These are phyloP conservation scores for Brettanomyces sp. DNA, from an alignment of 805 yeast species.

Conservation along the genomic window DNA sequence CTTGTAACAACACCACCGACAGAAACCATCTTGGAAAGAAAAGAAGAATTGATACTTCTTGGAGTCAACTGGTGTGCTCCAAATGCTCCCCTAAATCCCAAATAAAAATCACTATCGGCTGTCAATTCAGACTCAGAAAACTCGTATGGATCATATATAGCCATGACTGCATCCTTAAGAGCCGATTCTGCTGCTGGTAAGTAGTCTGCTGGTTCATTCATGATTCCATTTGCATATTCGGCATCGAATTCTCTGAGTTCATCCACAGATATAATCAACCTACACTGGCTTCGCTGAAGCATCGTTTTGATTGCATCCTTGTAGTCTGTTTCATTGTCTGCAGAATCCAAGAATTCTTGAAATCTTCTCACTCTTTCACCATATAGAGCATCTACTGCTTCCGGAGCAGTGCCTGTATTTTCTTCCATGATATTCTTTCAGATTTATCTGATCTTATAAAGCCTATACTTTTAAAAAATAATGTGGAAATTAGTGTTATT, in stretches of 20 bases:
- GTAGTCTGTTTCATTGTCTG: constrained; percentile 48
- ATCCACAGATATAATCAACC: constrained; percentile 73
- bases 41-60: constrained; percentile 69
- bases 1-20: constrained; percentile 94
- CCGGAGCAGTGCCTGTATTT: too few species aligned
- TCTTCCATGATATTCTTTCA: constrained; percentile 14
- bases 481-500: background rate
- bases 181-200: constrained; percentile 88
- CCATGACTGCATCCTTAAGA: constrained; percentile 65
- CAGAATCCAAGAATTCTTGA: constrained; percentile 69
- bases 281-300: constrained; percentile 54
- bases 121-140: constrained; percentile 43
- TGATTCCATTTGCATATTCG: constrained; percentile 66
- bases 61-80: constrained; percentile 86
- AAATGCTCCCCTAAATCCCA: constrained; percentile 84
- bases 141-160: constrained; percentile 57
- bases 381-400: constrained; percentile 29
- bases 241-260: constrained; percentile 76
- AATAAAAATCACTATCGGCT: constrained; percentile 55
- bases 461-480: background rate
- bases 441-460: background rate
- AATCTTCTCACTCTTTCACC: constrained; percentile 82
- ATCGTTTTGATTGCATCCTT: constrained; percentile 62
- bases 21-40: constrained; percentile 68
- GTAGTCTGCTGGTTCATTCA: constrained; percentile 71